Percentiles rank a stretch among this genome's conserved stretches.
phyloP scores from a whole-genome alignment of 2,329 filamentous ascomycete species.

The Aspergillus oerlinghausenensis region DNA sequence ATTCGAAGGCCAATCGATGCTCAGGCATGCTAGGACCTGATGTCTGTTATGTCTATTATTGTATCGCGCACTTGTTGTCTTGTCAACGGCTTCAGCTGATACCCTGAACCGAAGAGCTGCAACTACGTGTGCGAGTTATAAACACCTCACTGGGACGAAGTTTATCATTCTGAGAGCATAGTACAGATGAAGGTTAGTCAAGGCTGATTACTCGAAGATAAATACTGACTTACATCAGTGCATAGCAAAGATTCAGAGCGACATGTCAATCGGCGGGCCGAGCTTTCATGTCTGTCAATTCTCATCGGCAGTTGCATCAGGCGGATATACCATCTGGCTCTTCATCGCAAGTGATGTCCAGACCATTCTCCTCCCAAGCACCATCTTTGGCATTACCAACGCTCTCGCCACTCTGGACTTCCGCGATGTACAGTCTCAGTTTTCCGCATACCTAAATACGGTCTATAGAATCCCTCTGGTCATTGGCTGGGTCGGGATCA shows the following conservation, averaged over 20 bases:
- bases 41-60: not conserved
- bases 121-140: not conserved
- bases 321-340: not conserved
- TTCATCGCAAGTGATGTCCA: not conserved
- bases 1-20: not conserved
- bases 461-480: not conserved
- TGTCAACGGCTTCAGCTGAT: not conserved
- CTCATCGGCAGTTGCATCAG: not conserved
- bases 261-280: not conserved
- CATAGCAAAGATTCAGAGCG: not conserved
- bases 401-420: not conserved
- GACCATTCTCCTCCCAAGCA: not conserved
- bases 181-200: not conserved
- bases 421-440: not conserved
- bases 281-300: not conserved
- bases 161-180: not conserved
- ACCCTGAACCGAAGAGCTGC: not conserved
- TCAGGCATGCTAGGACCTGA: not conserved
- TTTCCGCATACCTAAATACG: not conserved
- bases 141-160: not conserved
- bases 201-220: not conserved
- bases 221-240: not conserved
- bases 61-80: not conserved
- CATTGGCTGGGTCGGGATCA: constrained; percentile 17
- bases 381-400: constrained; percentile 1